Base-by-base conservation (phyloP, 2,329 filamentous ascomycete species). In the Annulohypoxylon truncatum region DNA sequence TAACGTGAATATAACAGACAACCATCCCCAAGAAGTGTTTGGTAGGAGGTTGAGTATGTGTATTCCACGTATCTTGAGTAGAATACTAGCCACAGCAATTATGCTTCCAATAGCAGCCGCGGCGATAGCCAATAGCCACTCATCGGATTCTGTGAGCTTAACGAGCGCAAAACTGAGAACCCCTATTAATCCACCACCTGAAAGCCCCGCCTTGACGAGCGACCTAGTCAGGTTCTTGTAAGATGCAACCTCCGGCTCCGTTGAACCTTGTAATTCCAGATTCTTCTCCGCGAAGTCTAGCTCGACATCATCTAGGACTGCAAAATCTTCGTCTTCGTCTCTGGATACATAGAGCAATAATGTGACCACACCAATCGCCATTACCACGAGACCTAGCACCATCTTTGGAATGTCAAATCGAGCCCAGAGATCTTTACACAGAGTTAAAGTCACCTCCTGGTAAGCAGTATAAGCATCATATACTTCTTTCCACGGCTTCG, bases 351-450 rank as follows among this genome's bases (percentile, higher is more conserved):
- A 97, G 51, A 95, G 81, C 0, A 92, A 81, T 54, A 98, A 82
- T 4, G 91, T 79, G 1, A 89, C 70, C 20, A 97, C 85, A 2
- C 92, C 89, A 22, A 87, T 80, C 2, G 87, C 84, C 67, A 96
- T 87, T 56, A 97, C 86, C 0, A 79, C 77, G 35, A 98, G 89
- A 48, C 96, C 96, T 68, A 91, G 84, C 12, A 91, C 75, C 94
- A 99, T 99, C 76, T 91, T 92, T 1, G 88, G 85, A 18, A 97
- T 84, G 77, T 99, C 93, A 72, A 99, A 99, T 33, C 92, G 89
- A 20, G 96, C 94, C 96, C 96, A 99, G 13, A 98, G 82, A 38
- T 85, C 86, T 76, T 94, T 92, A 81, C 93, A 98, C 10, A 95
- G 85, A 26, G 84, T 84, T 46, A 99, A 83, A 0, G 92, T 97